Conservation (phyloP, 2,329 filamentous ascomycete species). For the Botrytis sinoallii region DNA sequence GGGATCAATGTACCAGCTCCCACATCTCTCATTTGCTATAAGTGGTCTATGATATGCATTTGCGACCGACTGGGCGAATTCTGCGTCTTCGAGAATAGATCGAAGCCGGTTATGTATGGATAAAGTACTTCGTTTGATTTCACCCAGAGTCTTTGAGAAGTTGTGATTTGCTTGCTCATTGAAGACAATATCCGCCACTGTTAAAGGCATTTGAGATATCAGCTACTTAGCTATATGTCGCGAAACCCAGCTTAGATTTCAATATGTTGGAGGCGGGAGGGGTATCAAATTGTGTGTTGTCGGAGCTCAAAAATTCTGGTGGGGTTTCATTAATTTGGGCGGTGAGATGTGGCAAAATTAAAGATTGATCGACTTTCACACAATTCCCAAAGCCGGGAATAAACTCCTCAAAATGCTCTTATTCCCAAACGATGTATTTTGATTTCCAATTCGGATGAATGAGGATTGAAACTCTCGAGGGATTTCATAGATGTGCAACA, state of each 20-base stretch:
- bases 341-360: constrained; percentile 8
- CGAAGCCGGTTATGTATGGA: constrained; percentile 76
- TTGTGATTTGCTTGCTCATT: constrained; percentile 55
- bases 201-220: constrained; percentile 39
- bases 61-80: constrained; percentile 66
- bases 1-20: constrained; percentile 86
- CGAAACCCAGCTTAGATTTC: background rate
- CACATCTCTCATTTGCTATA: constrained; percentile 90
- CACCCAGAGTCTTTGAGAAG: constrained; percentile 65
- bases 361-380: background rate
- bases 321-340: background rate
- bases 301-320: background rate
- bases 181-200: constrained; percentile 45
- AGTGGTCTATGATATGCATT: constrained; percentile 60
- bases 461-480: background rate
- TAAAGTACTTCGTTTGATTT: constrained; percentile 72
- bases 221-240: background rate
- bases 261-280: background rate
- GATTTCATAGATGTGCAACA: background rate
- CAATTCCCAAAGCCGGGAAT: background rate
- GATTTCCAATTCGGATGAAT: background rate
- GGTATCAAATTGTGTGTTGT: background rate
- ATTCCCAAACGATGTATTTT: background rate
- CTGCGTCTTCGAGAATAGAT: constrained; percentile 74
- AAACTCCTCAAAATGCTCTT: background rate